Base-by-base conservation (phyloP, 768 basidiomycete genomes). In the Xerocomellus dryophilus region DNA sequence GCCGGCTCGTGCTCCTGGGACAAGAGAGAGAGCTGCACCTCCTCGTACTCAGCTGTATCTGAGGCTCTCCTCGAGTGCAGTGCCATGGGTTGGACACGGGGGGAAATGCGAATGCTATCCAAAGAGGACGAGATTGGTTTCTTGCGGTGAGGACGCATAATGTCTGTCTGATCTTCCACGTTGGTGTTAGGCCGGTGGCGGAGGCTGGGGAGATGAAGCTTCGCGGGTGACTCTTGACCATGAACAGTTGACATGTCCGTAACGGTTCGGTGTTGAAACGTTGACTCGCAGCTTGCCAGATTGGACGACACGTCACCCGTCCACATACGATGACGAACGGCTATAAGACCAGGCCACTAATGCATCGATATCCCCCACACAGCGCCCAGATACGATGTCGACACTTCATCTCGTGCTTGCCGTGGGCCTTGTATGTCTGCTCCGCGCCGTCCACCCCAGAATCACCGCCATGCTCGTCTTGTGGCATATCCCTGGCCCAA, bases 11-110 rank as follows among this genome's bases (percentile, higher is more conserved):
- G 79, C 25, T 81, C 83, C 6, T 76, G 76, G 27, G 64, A 67
- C 42, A 90, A 71, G 45, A 88, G 71, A 58, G 75, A 80, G 25
- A 90, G 68, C 67, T 88, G 83, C 0, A 88, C 74, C 34, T 81
- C 81, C 48, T 86, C 85, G 43, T 74, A 77, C 43, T 59, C 61
- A 23, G 34, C 50, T 18, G 39, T 20, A 36, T 70, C 73, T 58
- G 50, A 71, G 55, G 53, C 47, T 43, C 61, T 64, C 32, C 70
- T 56, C 17, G 73, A 43, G 31, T 75, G 70, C 42, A 74, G 73
- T 43, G 76, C 72, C 27, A 73, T 65, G 51, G 66, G 64, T 18
- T 73, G 68, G 0, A 78, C 80, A 39, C 83, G 80, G 44, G 84
- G 82, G 40, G 78, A 76, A 54, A 85, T 81, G 53, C 76, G 78